Conservation (phyloP, 805 yeast species). For the Vanderwaltozyma polyspora region DNA sequence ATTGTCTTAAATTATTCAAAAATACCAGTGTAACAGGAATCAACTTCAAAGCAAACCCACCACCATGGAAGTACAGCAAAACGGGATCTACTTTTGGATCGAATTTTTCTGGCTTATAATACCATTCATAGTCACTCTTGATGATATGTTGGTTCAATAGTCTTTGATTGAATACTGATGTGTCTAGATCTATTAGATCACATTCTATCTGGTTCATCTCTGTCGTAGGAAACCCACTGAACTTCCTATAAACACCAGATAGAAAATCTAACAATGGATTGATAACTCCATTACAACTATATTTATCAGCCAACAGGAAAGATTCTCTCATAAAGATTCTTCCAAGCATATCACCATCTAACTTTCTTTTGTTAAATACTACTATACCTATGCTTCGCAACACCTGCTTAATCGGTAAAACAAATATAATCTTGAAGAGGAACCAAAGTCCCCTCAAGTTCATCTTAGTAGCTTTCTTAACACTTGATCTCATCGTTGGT, state of each 20-base stretch:
- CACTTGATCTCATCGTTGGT: too few species aligned
- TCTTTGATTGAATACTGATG: neutral
- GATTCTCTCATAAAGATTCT: conserved; percentile 11
- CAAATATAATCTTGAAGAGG: conserved; percentile 3
- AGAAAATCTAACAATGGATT: conserved; percentile 9
- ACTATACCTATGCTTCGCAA: neutral
- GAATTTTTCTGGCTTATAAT: conserved; percentile 7
- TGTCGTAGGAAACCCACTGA: neutral
- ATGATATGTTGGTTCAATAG: neutral
- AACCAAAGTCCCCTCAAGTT: conserved; percentile 2
- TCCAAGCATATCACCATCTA: conserved; percentile 1
- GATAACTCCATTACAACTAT: conserved; percentile 5
- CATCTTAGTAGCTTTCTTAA: neutral
- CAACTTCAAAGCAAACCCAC: conserved; percentile 17
- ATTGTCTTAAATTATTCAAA: conserved; percentile 7
- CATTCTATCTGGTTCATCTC: neutral
- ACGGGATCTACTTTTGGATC: conserved; percentile 10
- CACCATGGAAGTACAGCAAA: conserved; percentile 19
- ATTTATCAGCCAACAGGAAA: conserved; percentile 6
- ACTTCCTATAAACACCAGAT: neutral
- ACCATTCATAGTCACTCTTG: conserved; percentile 5
- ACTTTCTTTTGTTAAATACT: neutral
- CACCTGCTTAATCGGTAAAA: conserved; percentile 3
- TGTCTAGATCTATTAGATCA: neutral
- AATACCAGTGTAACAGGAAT: conserved; percentile 8